Base-by-base conservation (phyloP, 2,329 filamentous ascomycete genomes). In the Clonostachys rhizophaga region DNA sequence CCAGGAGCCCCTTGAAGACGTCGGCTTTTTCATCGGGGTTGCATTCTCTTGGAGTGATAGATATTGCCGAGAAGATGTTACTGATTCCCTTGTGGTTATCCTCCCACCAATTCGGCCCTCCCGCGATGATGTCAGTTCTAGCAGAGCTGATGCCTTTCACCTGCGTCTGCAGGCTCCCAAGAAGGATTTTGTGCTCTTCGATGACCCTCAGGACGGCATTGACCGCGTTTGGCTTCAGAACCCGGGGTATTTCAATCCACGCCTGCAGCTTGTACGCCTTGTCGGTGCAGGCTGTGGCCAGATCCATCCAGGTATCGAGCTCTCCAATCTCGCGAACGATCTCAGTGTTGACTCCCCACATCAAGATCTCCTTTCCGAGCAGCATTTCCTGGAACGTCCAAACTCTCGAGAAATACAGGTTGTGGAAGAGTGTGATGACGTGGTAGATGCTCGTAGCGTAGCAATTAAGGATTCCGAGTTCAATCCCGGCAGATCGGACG, bases 1-100 rank as follows among this genome's bases (percentile, higher is more conserved):
- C 48, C 7, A 49, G 33, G 4, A 49, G 33, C 2, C 48, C 48
- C 37, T 42, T 41, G 36, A 49, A 49, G 45, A 49, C 36, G 24
- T 49, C 48, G 36, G 36, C 36, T 4, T 39, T 39, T 30, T 30
- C 24, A 1, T 30, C 24, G 36, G 17, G 17, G 34, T 35, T 12
- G 42, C 57, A 60, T 44, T 52, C 42, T 8, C 61, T 50, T 13
- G 56, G 54, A 9, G 13, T 49, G 10, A 63, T 54, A 4, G 62
- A 62, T 24, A 64, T 53, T 39, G 61, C 61, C 2, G 61, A 64
- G 48, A 65, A 65, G 8, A 65, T 54, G 43, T 64, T 64, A 47
- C 57, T 56, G 10, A 64, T 50, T 2, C 61, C 62, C 40, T 53
- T 54, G 47, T 55, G 49, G 41, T 64, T 65, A 17, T 61, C 56